Evolutionary conservation across 2,329 filamentous ascomycete species (phyloP), one percentile per base, ranked within the genome.

Genomic region (Claviceps digitariae): DNA sequence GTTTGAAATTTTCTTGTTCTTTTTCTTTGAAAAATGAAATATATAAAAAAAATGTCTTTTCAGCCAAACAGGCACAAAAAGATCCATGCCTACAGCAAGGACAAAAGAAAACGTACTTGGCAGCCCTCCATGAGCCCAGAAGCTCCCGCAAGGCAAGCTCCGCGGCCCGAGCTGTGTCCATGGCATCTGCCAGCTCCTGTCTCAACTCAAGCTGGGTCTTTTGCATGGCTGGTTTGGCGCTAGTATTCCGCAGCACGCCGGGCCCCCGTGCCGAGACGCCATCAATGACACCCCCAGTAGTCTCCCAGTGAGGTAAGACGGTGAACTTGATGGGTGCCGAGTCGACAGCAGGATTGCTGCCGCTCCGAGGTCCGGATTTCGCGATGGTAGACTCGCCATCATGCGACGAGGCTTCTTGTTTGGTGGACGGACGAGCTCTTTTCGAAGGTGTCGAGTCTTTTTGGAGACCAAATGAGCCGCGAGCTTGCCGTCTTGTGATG

Each of bases 81-180:
- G 17, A 17, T 6, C 7, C 9, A 6, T 15, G 45, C 4, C 20
- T 10, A 43, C 20, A 44, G 41, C 21, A 12, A 44, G 21, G 9
- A 25, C 10, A 13, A 12, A 3, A 25, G 4, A 13, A n/a, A 78
- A 69, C 81, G 61, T 75, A 90, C 87, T 84, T 89, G 58, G 90
- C 90, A 57, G 90, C 87, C 64, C 86, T 82, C 66, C 90, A 79
- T 56, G 86, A 90, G 62, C 84, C 83, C 52, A 95, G 70, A 46
- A 96, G 74, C 70, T 96, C 91, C 57, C 87, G 76, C 60, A 96
- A 69, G 7, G 91, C 90, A 64, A 96, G 71, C 69, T 95, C 89
- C 23, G 90, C 83, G 5, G 90, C 90, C 58, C 82, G 81, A 21
- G 85, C 84, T n/a, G 81, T 89, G 64, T 96, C 90, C 60, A 79